A percentile compares a stretch with the other conserved stretches of the same genome.
These are phyloP conservation scores for Kodamaea fukazawae DNA, from an alignment of 805 yeast species.

Conservation along the genomic window DNA sequence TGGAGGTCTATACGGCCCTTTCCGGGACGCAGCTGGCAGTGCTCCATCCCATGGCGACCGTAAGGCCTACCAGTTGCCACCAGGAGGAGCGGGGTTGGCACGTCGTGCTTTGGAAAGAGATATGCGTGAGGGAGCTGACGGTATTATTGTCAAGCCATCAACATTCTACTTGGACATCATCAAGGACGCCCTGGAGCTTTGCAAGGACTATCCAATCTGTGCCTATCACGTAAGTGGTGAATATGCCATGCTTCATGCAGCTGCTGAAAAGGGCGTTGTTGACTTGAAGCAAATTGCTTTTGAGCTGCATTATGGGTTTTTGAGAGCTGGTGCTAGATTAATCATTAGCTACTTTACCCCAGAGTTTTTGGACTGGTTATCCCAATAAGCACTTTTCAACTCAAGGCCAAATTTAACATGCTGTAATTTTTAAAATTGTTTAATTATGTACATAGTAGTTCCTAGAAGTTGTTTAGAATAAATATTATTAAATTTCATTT, in stretches of 20 bases:
- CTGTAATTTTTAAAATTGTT: no score
- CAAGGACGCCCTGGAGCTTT: slow-evolving; percentile 79
- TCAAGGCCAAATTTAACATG: no score
- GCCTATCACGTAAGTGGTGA: slow-evolving; percentile 98
- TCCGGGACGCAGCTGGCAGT: slow-evolving; percentile 96
- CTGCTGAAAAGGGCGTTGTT: slow-evolving; percentile 91
- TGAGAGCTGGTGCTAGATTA: slow-evolving; percentile 94
- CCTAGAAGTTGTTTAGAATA: no score
- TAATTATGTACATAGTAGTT: no score
- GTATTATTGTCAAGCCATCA: slow-evolving; percentile 92
- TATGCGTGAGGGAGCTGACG: slow-evolving; percentile 90
- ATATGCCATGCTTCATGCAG: slow-evolving; percentile 97
- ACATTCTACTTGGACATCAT: slow-evolving; percentile 92
- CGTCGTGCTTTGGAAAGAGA: slow-evolving; percentile 88
- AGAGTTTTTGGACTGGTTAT: slow-evolving; percentile 91
- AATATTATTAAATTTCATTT: no score
- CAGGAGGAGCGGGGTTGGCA: slow-evolving; percentile 91
- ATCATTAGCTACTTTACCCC: slow-evolving; percentile 94
- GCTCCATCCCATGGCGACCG: slow-evolving; percentile 89
- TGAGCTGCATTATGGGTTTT: slow-evolving; percentile 86
- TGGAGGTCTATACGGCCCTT: slow-evolving; percentile 92
- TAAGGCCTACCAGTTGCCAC: slow-evolving; percentile 87
- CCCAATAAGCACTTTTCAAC: slow-evolving; percentile 10
- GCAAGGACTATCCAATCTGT: slow-evolving; percentile 83
- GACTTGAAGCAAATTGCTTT: slow-evolving; percentile 80